Evolutionary conservation across 495 filamentous ascomycete genomes (phyloP).

Genomic region (Talaromyces thailandensis): DNA sequence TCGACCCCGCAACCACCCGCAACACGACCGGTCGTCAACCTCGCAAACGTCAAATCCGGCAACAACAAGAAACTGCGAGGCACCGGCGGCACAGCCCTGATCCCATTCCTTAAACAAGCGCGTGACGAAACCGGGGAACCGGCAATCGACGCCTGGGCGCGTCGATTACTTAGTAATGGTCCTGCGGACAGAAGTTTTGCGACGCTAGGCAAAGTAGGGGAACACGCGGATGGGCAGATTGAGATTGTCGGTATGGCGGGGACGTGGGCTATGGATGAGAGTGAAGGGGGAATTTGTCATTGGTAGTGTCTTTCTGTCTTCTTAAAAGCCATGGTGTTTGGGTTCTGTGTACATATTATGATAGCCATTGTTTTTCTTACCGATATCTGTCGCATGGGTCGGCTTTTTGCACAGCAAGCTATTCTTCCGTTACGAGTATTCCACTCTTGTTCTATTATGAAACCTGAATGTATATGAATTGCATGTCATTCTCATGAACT

Average conservation of each 20-base stretch:
- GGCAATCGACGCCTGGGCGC: constrained; percentile 76
- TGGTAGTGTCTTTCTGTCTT: constrained; percentile 25
- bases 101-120: constrained; percentile 91
- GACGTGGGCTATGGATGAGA: constrained; percentile 78
- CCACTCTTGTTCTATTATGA: not conserved
- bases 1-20: constrained; percentile 20
- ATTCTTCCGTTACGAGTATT: not conserved
- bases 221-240: constrained; percentile 50
- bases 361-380: not conserved
- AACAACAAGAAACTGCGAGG: constrained; percentile 63
- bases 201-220: constrained; percentile 57
- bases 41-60: constrained; percentile 51
- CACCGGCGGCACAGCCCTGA: constrained; percentile 86
- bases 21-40: constrained; percentile 38
- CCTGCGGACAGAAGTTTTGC: constrained; percentile 28
- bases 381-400: not conserved
- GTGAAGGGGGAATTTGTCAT: constrained; percentile 66
- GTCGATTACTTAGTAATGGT: constrained; percentile 57
- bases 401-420: not conserved
- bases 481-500: constrained; percentile 1
- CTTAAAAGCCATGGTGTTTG: not conserved
- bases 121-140: constrained; percentile 93
- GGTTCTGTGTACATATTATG: not conserved
- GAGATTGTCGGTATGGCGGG: constrained; percentile 74
- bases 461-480: not conserved